Base-by-base conservation (phyloP, 768 basidiomycete genomes). In the Boletellus ananiceps region DNA sequence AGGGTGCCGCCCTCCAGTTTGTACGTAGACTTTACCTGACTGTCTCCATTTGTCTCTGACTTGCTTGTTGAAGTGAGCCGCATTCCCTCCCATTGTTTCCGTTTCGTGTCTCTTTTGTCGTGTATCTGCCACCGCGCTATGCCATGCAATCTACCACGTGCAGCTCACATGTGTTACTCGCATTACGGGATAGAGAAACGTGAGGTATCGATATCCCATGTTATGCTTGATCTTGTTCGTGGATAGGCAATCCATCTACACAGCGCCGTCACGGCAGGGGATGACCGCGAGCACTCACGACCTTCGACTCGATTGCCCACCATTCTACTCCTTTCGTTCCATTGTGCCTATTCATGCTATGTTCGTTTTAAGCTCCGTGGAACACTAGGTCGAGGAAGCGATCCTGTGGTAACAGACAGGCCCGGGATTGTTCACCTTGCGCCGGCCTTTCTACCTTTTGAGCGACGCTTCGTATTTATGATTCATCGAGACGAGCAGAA, bases 1-100 rank as follows among this genome's bases (percentile, higher is more conserved):
- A 93, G 82, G 92, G 93, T 73, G 92, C 91, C 62, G 93, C 92
- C 54, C 88, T 94, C 63, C 82, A 82, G 67, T 94, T 94, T 83
- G 90, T 93, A 71, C 62, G 90, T 88, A 4, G 14, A 31, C 21
- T 38, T 41, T 14, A 21, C 27, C 15, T 29, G 32, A 11, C 7
- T 13, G 8, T 40, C 11, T 29, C 6, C 6, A 1, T 15, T 1
- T 1, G 15, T 48, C 8, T 37, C 57, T 59, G 49, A 62, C 18
- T 14, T 0, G n/a, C 1, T 37, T 34, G 3, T 47, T 0, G 14
- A 25, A 66, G 64, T 66, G 62, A 66, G 52, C 48, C 46, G 44
- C 46, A 44, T 55, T 51, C 31, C 31, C 4, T n/a, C 25, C 39
- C 43, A 49, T 55, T 48, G 25, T 59, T 46, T 36, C 27, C 16